These are phyloP conservation scores for Zea luxurians DNA, from an alignment of 176 grass and related monocot genomes.

Conservation along the genomic window DNA sequence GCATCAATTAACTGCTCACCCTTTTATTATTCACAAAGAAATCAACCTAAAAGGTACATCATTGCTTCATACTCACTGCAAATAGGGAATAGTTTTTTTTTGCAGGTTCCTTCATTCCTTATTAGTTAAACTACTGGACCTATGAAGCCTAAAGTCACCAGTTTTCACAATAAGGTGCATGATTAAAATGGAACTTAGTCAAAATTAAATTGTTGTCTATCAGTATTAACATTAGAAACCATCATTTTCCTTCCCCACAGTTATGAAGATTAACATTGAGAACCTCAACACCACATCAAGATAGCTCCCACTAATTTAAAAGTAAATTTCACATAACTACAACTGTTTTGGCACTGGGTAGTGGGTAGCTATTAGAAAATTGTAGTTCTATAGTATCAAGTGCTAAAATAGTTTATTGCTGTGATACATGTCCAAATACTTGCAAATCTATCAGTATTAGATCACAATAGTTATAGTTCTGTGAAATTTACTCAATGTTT, in stretches of 20 bases:
- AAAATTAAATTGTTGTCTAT: background rate
- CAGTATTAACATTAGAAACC: slow-evolving; percentile 3
- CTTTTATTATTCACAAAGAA: slow-evolving; percentile 25
- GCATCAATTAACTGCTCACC: background rate
- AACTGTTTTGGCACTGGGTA: background rate
- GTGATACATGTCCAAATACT: background rate
- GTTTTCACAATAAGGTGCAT: background rate
- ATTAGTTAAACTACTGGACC: background rate
- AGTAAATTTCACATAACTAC: background rate
- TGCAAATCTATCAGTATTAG: background rate
- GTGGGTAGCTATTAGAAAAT: background rate
- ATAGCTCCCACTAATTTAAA: background rate
- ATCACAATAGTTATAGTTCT: background rate
- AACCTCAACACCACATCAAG: background rate
- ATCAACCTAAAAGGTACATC: slow-evolving; percentile 16
- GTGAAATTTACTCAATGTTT: background rate
- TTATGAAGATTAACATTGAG: slow-evolving; percentile 1
- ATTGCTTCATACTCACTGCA: background rate
- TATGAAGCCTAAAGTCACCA: background rate
- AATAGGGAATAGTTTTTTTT: background rate
- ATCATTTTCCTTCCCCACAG: slow-evolving; percentile 6
- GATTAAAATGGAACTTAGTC: slow-evolving; percentile 5
- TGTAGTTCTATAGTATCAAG: background rate
- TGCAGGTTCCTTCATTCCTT: slow-evolving; percentile 14
- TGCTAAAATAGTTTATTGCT: background rate